Base-by-base conservation (phyloP, 495 filamentous ascomycete species). In the Penicillium parvum region DNA sequence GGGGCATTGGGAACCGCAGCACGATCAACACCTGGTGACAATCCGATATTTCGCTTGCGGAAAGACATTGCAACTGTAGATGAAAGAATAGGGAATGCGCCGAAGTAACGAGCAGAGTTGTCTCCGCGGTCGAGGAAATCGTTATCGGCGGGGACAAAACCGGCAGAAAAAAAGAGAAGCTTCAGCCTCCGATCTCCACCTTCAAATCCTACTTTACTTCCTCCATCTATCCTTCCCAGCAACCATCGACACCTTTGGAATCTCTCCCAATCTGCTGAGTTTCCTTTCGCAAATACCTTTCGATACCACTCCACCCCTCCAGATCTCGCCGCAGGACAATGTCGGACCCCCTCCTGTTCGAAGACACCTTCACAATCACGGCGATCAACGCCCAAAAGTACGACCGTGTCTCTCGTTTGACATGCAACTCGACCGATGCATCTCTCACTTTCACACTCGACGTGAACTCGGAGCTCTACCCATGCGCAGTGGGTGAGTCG, bases 401-500 rank as follows among this genome's bases (percentile, higher is more conserved):
- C 67, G 92, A 97, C 71, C 88, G 91, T 39, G 90, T 96, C 27
- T 81, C 84, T 30, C 90, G 92, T 50, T 73, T 96, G 54, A 74
- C 64, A 29, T 86, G 78, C 55, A 82, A 72, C 21, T 89, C 81
- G 15, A 73, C 78, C 40, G 83, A 90, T 69, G 75, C 71, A 47
- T 73, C 73, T 44, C 86, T 83, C 22, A 77, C 75, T 35, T 83
- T 99, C 68, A 81, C 77, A 2, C 84, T 99, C 48, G 92, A 99
- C 69, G 79, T 97, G 71, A 96, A 99, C 73, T 83, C 76, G 18
- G 90, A 97, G 69, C 81, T 99, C 26, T 96, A 89, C 67, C 87
- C 87, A 1, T 76, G 86, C 53, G 52, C 61, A 15, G 65, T 79
- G 18, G 84, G 83, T 57, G 89, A 95, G 37, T 82, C 75, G 11